Evolutionary conservation across 2,329 filamentous ascomycete species (phyloP).

Genomic region (Apiospora koreana): DNA sequence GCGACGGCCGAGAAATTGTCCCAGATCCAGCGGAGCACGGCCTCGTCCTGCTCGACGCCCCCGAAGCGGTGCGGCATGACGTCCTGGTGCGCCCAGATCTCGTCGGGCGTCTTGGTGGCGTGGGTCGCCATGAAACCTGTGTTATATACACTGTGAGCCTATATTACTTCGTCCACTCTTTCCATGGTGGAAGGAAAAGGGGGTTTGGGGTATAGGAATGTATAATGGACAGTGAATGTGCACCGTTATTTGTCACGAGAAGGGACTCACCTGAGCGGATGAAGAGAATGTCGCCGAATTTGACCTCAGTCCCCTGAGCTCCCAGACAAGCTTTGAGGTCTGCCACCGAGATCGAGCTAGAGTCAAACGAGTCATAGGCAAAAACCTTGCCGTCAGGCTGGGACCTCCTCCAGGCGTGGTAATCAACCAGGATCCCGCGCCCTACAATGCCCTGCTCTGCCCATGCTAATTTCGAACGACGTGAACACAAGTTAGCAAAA

Average conservation of each 20-base stretch:
- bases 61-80: conserved; percentile 43
- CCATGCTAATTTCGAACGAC: conserved; percentile 39
- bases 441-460: conserved; percentile 32
- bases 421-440: conserved; percentile 13
- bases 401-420: conserved; percentile 43
- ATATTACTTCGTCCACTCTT: no score
- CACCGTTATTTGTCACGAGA: background rate
- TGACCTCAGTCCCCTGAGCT: conserved; percentile 42
- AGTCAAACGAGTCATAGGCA: conserved; percentile 29
- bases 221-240: no score
- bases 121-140: conserved; percentile 24
- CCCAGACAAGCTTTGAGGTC: conserved; percentile 44
- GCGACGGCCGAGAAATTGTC: conserved; percentile 44
- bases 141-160: conserved; percentile 20
- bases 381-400: conserved; percentile 20
- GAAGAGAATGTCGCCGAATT: conserved; percentile 5
- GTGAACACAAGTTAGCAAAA: background rate
- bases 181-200: no score
- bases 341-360: conserved; percentile 35
- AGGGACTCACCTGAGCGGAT: conserved; percentile 19
- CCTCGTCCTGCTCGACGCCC: conserved; percentile 36
- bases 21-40: conserved; percentile 42
- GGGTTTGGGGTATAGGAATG: no score
- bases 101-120: conserved; percentile 18
- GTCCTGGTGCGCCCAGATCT: conserved; percentile 37